Base-by-base conservation (phyloP, 352 stramenopile species). In the Elongisporangium undulatum region DNA sequence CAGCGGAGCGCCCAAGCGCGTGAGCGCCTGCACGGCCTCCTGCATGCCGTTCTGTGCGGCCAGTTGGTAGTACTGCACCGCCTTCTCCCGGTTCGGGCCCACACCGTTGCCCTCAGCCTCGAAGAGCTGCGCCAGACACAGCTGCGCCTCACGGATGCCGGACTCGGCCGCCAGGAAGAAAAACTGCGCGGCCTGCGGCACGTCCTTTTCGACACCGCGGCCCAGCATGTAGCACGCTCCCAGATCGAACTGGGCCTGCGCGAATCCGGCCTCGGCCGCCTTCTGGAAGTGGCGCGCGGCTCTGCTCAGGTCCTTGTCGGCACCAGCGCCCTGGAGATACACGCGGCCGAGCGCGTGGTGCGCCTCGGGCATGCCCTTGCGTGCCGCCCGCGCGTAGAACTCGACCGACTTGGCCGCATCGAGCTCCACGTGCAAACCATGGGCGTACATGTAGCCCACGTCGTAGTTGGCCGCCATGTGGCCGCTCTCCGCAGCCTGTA, bases 141-240 rank as follows among this genome's bases (percentile, higher is more conserved):
- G 61, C 58, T 92, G 86, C 53, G 84, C 86, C 53, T 89, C 70
- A 2, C 75, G 71, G 8, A 92, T 53, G 20, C 75, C 79, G 19
- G 68, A 72, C 19, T 91, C 84, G 17, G 82, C 84, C 2, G 88
- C 68, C 51, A 94, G 72, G 59, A 94, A 90, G 60, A 89, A 91
- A 12, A 72, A 51, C 59, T 90, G 72, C 29, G 85, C 82, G 1
- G 85, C 85, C 57, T 86, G 74, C 9, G 64, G 29, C 21, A 74
- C 51, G 62, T 89, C 76, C 49, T 75, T 72, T 16, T 70, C 67
- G 7, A 89, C 72, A 12, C 83, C 81, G 41, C 81, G 79, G n/a
- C 79, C 85, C 26, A 95, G 68, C 71, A 90, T 79, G 56, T 81
- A 91, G 62, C 83, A 93, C 29, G 82, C 83, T n/a, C 82, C 85